These are phyloP conservation scores for Aspergillus tamarii DNA, from an alignment of 2,329 filamentous ascomycete species.

Conservation along the genomic window DNA sequence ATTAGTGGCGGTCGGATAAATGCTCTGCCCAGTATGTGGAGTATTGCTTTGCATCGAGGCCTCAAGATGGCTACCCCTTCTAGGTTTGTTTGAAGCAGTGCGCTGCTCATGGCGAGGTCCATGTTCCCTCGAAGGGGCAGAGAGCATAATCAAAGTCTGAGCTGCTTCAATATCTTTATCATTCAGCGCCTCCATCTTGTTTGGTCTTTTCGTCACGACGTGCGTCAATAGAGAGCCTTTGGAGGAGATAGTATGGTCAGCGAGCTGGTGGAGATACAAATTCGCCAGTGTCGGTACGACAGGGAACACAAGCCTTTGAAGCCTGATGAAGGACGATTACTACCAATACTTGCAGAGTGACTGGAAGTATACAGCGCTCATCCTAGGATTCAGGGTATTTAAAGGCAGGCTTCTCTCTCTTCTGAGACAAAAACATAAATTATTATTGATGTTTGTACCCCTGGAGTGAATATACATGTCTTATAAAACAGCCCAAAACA, in stretches of 20 bases:
- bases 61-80: not conserved
- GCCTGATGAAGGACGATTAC: not conserved
- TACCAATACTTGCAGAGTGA: not conserved
- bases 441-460: not conserved
- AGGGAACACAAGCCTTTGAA: not conserved
- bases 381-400: not conserved
- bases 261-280: not conserved
- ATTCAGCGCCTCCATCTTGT: slow-evolving; percentile 1
- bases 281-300: not conserved
- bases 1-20: not conserved
- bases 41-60: too few species aligned
- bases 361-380: not conserved
- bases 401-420: not conserved
- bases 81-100: not conserved
- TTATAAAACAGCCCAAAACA: not conserved
- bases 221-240: not conserved
- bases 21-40: not conserved
- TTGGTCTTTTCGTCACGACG: not conserved
- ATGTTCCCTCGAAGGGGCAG: not conserved
- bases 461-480: not conserved
- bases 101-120: not conserved
- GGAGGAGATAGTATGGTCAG: not conserved
- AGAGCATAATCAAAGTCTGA: not conserved
- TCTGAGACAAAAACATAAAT: not conserved
- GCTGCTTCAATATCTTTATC: not conserved